Percentiles rank a stretch among this genome's conserved stretches.
These are phyloP conservation scores for Xylaria cubensis DNA, from an alignment of 495 filamentous ascomycete species.

Conservation along the genomic window DNA sequence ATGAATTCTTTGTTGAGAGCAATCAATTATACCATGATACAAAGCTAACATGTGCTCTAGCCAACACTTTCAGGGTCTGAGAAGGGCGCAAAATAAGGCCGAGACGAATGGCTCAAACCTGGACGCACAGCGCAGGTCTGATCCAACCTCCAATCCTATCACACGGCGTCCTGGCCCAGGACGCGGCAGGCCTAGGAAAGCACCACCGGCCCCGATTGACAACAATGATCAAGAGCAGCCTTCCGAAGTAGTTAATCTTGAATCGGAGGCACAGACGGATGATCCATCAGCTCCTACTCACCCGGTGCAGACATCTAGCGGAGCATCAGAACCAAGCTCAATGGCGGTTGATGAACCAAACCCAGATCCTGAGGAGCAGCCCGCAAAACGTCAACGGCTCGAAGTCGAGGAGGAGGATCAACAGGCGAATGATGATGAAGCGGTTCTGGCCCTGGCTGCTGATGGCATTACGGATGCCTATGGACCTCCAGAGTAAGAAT, in stretches of 20 bases:
- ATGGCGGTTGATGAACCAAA: constrained; percentile 34
- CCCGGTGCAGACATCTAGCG: constrained; percentile 25
- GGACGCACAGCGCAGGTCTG: constrained; percentile 41
- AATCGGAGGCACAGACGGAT: constrained; percentile 26
- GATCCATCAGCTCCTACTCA: constrained; percentile 26
- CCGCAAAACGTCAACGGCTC: constrained; percentile 48
- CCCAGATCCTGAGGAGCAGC: constrained; percentile 37
- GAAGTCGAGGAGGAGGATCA: constrained; percentile 24
- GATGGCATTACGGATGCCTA: constrained; percentile 49
- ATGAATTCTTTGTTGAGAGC: not conserved
- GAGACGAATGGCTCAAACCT: constrained; percentile 38
- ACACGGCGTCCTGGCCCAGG: constrained; percentile 57
- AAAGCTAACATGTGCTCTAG: constrained; percentile 37
- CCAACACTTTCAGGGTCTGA: constrained; percentile 59
- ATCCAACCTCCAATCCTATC: constrained; percentile 56
- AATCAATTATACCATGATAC: not conserved
- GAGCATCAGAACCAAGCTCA: constrained; percentile 27
- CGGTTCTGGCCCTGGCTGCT: constrained; percentile 47
- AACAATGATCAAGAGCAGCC: constrained; percentile 20
- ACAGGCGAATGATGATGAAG: constrained; percentile 46
- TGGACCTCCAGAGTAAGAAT: constrained; percentile 44
- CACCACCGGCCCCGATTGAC: constrained; percentile 28
- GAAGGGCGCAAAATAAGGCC: constrained; percentile 54
- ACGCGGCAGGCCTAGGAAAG: constrained; percentile 54
- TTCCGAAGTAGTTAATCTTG: constrained; percentile 12